These are phyloP conservation scores for Corchorus capsularis DNA, from an alignment of 345 rosid genomes.

Conservation along the genomic window DNA sequence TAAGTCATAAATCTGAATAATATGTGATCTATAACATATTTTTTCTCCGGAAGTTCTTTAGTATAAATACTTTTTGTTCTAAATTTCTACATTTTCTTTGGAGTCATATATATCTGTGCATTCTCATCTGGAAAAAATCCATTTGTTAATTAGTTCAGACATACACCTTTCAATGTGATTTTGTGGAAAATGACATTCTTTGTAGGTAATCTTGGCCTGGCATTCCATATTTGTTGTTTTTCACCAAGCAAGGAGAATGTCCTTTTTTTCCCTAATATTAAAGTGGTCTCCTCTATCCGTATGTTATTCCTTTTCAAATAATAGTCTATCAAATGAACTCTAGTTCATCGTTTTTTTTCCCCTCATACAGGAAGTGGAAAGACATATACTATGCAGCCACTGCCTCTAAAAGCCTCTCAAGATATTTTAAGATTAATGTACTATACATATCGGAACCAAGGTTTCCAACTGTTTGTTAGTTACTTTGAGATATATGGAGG, in stretches of 20 bases:
- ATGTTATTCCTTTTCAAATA: neutral
- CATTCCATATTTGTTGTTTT: neutral
- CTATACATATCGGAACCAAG: slow-evolving; percentile 48
- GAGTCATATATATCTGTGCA: neutral
- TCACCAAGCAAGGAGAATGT: neutral
- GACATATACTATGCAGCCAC: slow-evolving; percentile 70
- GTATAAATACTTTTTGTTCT: neutral
- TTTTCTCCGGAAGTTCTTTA: neutral
- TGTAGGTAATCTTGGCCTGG: neutral
- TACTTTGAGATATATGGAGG: slow-evolving; percentile 77
- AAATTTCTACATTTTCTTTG: neutral
- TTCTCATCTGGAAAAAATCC: neutral
- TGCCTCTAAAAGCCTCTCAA: slow-evolving; percentile 67
- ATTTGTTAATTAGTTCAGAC: neutral
- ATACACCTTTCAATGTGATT: neutral
- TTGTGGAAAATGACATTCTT: neutral
- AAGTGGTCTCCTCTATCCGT: neutral
- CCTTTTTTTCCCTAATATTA: neutral
- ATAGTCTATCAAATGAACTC: slow-evolving; percentile 11
- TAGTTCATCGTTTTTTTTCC: slow-evolving; percentile 11
- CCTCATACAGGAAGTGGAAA: slow-evolving; percentile 61
- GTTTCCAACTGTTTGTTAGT: slow-evolving; percentile 61
- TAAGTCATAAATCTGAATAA: slow-evolving; percentile 23
- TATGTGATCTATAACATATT: neutral
- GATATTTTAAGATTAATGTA: slow-evolving; percentile 56